Percentiles rank a stretch among this genome's conserved stretches.
phyloP scores from a whole-genome alignment of 805 yeast genomes.

The Kregervanrija fluxuum region DNA sequence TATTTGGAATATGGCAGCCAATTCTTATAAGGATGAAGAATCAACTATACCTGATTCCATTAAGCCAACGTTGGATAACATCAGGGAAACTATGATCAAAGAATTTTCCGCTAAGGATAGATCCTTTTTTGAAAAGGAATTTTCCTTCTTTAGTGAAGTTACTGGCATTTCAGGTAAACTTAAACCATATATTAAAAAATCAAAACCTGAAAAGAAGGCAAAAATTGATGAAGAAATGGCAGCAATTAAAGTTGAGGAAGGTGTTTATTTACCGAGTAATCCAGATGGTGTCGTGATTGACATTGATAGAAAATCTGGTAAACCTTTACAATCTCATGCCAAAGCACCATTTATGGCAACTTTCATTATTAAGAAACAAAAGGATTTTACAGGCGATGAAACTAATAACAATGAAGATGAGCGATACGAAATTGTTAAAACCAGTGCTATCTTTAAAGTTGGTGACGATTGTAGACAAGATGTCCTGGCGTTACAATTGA shows the following conservation, averaged over 20 bases:
- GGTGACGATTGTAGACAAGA: slow-evolving; percentile 99
- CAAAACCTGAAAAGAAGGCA: slow-evolving; percentile 92
- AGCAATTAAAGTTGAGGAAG: slow-evolving; percentile 60
- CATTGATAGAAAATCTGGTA: slow-evolving; percentile 86
- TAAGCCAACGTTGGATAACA: slow-evolving; percentile 75
- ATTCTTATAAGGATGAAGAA: slow-evolving; percentile 86
- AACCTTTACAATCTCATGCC: slow-evolving; percentile 95
- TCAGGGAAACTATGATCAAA: slow-evolving; percentile 55
- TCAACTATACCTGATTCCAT: slow-evolving; percentile 69
- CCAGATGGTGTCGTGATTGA: slow-evolving; percentile 95
- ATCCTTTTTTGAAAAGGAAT: slow-evolving; percentile 72
- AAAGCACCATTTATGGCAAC: slow-evolving; percentile 98
- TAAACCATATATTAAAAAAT: slow-evolving; percentile 87
- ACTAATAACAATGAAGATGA: slow-evolving; percentile 28
- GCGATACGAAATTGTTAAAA: slow-evolving; percentile 30
- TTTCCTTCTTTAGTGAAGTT: slow-evolving; percentile 82
- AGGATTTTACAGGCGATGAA: background rate
- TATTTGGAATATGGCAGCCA: slow-evolving; percentile 96
- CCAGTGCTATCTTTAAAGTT: slow-evolving; percentile 95
- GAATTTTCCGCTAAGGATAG: slow-evolving; percentile 56
- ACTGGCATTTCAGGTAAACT: slow-evolving; percentile 91
- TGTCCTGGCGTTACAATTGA: slow-evolving; percentile 84
- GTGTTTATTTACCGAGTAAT: slow-evolving; percentile 90
- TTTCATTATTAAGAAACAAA: slow-evolving; percentile 61
- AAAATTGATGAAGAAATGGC: slow-evolving; percentile 97